Percentiles rank a stretch among this genome's conserved stretches.
These are phyloP conservation scores for Hortiboletus flavorubellus DNA, from an alignment of 768 basidiomycete genomes.

Conservation along the genomic window DNA sequence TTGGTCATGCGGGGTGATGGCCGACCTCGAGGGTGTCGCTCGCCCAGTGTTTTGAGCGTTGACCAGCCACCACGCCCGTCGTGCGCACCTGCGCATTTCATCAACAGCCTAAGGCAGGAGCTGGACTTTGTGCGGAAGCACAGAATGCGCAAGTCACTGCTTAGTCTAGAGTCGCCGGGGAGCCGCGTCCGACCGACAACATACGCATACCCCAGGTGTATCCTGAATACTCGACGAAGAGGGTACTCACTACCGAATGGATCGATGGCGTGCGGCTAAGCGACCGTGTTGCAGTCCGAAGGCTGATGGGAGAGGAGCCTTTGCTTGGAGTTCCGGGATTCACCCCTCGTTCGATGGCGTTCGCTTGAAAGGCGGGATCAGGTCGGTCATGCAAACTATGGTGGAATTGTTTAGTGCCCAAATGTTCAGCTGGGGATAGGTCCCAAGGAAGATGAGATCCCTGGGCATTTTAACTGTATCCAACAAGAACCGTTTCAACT, in stretches of 20 bases:
- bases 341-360: constrained; percentile 17
- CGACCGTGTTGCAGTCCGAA: constrained; percentile 54
- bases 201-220: constrained; percentile 81
- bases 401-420: constrained; percentile 84
- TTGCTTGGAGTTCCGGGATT: not conserved
- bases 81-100: constrained; percentile 40
- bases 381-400: constrained; percentile 78
- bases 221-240: constrained; percentile 66
- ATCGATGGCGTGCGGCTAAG: constrained; percentile 73
- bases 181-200: constrained; percentile 63
- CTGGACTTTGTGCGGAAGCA: constrained; percentile 79
- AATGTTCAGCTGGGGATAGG: constrained; percentile 92
- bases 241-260: constrained; percentile 84
- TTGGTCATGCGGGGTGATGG: too few relatives aligned
- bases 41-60: too few relatives aligned
- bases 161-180: constrained; percentile 54
- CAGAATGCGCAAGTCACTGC: constrained; percentile 71
- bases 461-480: constrained; percentile 82
- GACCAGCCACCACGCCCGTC: too few relatives aligned
- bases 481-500: constrained; percentile 58
- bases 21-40: too few relatives aligned
- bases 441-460: constrained; percentile 67
- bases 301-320: constrained; percentile 53
- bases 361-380: constrained; percentile 56
- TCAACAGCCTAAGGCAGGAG: constrained; percentile 76